Base-by-base conservation (phyloP, 2,329 filamentous ascomycete species). In the Fusarium robinianum region DNA sequence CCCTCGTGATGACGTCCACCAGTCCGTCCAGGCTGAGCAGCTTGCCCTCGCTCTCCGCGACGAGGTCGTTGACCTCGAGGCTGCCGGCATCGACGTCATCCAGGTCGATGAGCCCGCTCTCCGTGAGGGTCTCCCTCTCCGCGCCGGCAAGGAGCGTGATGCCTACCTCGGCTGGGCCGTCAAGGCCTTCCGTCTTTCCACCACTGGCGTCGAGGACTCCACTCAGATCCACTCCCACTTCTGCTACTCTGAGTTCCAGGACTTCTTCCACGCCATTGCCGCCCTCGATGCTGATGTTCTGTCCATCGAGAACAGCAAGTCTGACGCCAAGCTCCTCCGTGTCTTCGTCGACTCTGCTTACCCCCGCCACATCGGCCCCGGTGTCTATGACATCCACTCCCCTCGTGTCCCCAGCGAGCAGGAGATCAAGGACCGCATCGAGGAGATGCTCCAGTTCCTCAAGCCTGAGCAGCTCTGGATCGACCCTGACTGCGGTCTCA, bases 221-320 rank as follows among this genome's bases (percentile, higher is more conserved):
- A 99, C 94, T 61, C 94, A 99, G 83, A 96, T 99, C 73, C 94
- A 99, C 87, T 96, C 91, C 56, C 94, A 99, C 82, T 99, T 99
- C 88, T 99, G 94, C 76, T 99, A 99, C 86, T 97, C 94, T 39
- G 94, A 99, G 83, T 99, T 99, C 89, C 94, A 99, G 79, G 94
- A 99, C 81, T 99, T 99, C 84, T 99, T 99, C 90, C 90, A 97
- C 77, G 94, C 94, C 76, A 99, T 99, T 64, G 90, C 94, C 58
- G 92, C 94, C 51, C 87, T 99, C 57, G 94, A 99, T 71, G 92
- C 94, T 55, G 94, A 99, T 75, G 94, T 99, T 55, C 85, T 99
- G 66, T 95, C 89, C 69, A 99, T 99, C 64, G 94, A 99, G 87
- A 99, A 99, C 89, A 95, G 88, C 87, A 99, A 99, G 87, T 95